Conservation (phyloP, 305 asterid genomes). For the Nicotiana rustica region DNA sequence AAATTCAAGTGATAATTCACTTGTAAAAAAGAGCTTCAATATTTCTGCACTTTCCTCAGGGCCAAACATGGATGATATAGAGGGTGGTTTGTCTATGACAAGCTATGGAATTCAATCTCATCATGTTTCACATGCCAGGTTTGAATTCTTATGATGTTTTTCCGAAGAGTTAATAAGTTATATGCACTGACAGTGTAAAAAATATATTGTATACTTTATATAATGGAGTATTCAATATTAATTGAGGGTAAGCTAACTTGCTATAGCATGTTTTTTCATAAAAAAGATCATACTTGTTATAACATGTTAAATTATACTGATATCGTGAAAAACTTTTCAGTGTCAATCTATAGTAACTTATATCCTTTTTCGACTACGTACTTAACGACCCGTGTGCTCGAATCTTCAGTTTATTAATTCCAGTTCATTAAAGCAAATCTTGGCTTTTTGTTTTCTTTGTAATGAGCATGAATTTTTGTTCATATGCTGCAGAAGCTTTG, state of each 20-base stretch:
- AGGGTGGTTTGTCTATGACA: slow-evolving; percentile 44
- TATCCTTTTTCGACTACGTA: too few species aligned
- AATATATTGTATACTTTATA: too few species aligned
- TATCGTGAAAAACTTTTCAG: too few species aligned
- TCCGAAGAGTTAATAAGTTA: background rate
- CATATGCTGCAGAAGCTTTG: slow-evolving; percentile 47
- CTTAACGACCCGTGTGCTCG: too few species aligned
- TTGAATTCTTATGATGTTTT: background rate
- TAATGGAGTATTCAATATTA: too few species aligned
- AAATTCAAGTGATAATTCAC: background rate
- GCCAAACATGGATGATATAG: slow-evolving; percentile 47
- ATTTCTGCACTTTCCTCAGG: slow-evolving; percentile 39
- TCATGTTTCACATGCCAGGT: slow-evolving; percentile 57
- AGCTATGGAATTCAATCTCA: slow-evolving; percentile 43
- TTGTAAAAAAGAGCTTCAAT: slow-evolving; percentile 24
- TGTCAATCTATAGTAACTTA: too few species aligned
- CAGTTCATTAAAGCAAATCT: too few species aligned
- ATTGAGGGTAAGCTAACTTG: too few species aligned
- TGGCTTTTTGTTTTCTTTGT: background rate
- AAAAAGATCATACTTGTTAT: too few species aligned
- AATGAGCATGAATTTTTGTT: background rate
- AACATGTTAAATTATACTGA: background rate
- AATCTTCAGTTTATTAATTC: too few species aligned
- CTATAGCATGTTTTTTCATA: too few species aligned
- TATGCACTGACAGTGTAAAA: background rate